A percentile compares a stretch with the other conserved stretches of the same genome.
Conservation (phyloP, 371 early-diverging fungal species). For the Nematocida sp. region DNA sequence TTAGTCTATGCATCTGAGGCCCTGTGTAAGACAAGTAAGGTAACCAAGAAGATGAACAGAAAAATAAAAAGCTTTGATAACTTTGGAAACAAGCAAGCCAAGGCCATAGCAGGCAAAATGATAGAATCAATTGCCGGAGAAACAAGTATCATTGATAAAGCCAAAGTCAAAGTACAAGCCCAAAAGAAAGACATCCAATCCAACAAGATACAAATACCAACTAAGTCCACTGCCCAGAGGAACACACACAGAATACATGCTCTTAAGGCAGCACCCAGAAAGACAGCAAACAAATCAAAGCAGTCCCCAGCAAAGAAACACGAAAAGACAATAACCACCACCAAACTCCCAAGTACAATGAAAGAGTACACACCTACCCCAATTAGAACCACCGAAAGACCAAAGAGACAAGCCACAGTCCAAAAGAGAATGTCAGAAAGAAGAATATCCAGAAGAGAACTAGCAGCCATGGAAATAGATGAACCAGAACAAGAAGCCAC, state of each 20-base stretch:
- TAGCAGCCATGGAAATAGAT: too few species aligned
- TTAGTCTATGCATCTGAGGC: neutral
- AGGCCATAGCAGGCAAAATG: neutral
- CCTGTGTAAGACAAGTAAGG: neutral
- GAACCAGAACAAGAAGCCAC: too few species aligned
- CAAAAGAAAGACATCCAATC: neutral
- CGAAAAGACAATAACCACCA: neutral
- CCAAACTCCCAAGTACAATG: neutral
- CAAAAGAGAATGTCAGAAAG: too few species aligned
- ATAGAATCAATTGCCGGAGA: neutral
- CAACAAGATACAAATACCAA: neutral
- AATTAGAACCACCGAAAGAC: too few species aligned
- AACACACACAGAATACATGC: too few species aligned
- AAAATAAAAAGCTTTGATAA: neutral
- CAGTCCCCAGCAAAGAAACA: neutral
- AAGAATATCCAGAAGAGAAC: too few species aligned
- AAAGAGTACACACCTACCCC: neutral
- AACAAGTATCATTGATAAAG: neutral
- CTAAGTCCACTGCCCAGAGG: too few species aligned
- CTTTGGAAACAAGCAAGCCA: neutral
- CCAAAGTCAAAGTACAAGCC: neutral
- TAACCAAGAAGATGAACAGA: neutral
- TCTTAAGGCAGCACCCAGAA: too few species aligned
- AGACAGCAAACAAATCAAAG: too few species aligned
- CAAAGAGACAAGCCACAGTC: too few species aligned